Evolutionary conservation across 345 rosid genomes (phyloP), one percentile per base, ranked within the genome.

Genomic region (Microcos paniculata): DNA sequence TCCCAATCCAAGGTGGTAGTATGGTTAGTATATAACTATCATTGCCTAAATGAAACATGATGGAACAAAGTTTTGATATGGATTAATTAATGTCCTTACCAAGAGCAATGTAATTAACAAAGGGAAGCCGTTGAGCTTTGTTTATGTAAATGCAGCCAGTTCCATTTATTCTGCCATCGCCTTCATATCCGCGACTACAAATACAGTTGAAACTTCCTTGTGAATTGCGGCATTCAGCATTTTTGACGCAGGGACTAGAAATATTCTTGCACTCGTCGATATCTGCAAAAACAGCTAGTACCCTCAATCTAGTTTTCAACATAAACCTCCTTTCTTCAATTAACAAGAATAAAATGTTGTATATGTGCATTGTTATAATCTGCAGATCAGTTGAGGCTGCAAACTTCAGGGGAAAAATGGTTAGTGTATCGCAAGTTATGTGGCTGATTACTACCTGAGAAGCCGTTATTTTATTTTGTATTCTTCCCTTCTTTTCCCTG

Each of bases 161-260:
- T 31, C 74, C 74, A 35, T 70, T 52, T 53, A 30, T 31, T 31
- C 12, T 51, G 21, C 62, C 62, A 13, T 70, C 74, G 30, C 74
- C 62, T 70, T 70, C 62, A 6, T 52, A 52, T 13, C 48, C 48
- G 1, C 62, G 7, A 10, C 42, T 21, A 52, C 74, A 70, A 21
- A 21, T 1, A 14, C 74, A 52, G 1, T 52, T 33, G 62, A 51
- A 70, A 21, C 74, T 70, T 31, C 74, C 74, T 31, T 31, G 30
- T 51, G 18, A 70, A 21, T 70, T 70, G 21, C 11, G 3, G 62
- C 74, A 70, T 3, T 21, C 23, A 33, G 74, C 59, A 51, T 31
- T 70, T 70, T 31, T 7, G 30, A 52, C 14, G n/a, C 74, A 70
- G 46, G 48, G 74, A 31, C 30, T 33, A 28, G 12, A 33, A 30